Evolutionary conservation across 2,329 filamentous ascomycete species (phyloP), one percentile per base, ranked within the genome.

Genomic region (Fusarium sp.): DNA sequence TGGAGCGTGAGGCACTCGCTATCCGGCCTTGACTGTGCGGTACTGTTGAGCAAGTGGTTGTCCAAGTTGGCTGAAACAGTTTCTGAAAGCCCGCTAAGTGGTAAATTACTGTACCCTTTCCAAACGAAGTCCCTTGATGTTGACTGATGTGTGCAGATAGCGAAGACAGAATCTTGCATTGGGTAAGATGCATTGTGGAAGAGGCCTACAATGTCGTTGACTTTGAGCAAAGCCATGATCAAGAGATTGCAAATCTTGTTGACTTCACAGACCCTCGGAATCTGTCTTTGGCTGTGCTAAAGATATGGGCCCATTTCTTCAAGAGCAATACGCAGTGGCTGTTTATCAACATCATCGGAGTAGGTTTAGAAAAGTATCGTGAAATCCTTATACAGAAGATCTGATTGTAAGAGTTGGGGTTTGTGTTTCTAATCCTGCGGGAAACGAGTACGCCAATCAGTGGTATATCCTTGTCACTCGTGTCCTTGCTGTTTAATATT

Each of bases 1-100:
- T 88, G 86, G 85, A 86, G 84, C 7, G 85, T 86, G 4, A 80
- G 86, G n/a, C 85, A 88, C 54, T 85, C 85, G 0, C 78, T 88
- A 0, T 86, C 84, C 6, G 84, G 83, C 2, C 78, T 88, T 0
- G 86, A 88, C 68, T 87, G 85, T 21, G 85, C 84, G 0, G 81
- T 88, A 0, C 75, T 88, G 4, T 75, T 88, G 0, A 84, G 84
- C 16, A 88, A 87, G 63, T 85, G 83, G 61, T 14, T 64, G 13
- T 56, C 30, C 12, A 63, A 63, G 18, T 21, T 63, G 3, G 12
- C 34, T 3, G 42, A 55, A 7, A 62, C 57, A 2, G 12, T 54
- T 16, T 9, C 42, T 3, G 34, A 55, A 4, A 30, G 12, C 4
- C 58, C 61, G 0, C n/a, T 63, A 5, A 64, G 25, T 50, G 61